phyloP scores from a whole-genome alignment of 2,329 filamentous ascomycete genomes.

The Pyricularia grisea region DNA sequence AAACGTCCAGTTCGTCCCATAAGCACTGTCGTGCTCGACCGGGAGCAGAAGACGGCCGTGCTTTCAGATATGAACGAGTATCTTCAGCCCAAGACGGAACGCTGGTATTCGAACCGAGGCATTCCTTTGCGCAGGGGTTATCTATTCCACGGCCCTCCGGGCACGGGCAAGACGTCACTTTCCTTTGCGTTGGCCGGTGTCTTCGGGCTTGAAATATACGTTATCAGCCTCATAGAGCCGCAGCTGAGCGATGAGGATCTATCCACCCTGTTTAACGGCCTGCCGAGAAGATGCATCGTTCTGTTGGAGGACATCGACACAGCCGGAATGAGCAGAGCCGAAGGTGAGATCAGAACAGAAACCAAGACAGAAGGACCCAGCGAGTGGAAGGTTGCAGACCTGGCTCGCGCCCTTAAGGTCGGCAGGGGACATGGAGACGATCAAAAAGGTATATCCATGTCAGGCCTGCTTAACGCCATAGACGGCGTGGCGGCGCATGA shows the following conservation, averaged over 20 bases:
- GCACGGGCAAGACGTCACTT: conserved; percentile 63
- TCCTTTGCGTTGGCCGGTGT: conserved; percentile 57
- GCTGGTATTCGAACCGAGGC: conserved; percentile 67
- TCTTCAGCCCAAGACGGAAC: conserved; percentile 56
- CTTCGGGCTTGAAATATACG: conserved; percentile 58
- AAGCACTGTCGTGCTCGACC: conserved; percentile 65
- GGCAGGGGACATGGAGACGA: conserved; percentile 24
- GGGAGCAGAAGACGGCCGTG: conserved; percentile 54
- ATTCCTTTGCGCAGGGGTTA: conserved; percentile 72
- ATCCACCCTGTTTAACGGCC: conserved; percentile 44
- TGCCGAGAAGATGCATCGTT: conserved; percentile 56
- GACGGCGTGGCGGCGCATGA: conserved; percentile 75
- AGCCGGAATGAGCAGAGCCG: conserved; percentile 43
- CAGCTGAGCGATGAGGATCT: conserved; percentile 54
- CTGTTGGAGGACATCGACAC: conserved; percentile 63
- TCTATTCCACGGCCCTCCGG: conserved; percentile 66
- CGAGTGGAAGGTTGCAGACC: conserved; percentile 27
- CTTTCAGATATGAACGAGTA: conserved; percentile 71
- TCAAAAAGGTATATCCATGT: conserved; percentile 55
- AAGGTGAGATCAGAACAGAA: conserved; percentile 16
- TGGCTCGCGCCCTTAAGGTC: background rate
- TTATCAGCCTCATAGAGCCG: conserved; percentile 50
- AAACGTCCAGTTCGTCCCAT: conserved; percentile 61
- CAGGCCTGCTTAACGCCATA: conserved; percentile 73
- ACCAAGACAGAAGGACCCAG: conserved; percentile 12